A percentile compares a stretch with the other conserved stretches of the same genome.
phyloP scores from a whole-genome alignment of 345 rosid genomes.

The Hypericum androsaemum region DNA sequence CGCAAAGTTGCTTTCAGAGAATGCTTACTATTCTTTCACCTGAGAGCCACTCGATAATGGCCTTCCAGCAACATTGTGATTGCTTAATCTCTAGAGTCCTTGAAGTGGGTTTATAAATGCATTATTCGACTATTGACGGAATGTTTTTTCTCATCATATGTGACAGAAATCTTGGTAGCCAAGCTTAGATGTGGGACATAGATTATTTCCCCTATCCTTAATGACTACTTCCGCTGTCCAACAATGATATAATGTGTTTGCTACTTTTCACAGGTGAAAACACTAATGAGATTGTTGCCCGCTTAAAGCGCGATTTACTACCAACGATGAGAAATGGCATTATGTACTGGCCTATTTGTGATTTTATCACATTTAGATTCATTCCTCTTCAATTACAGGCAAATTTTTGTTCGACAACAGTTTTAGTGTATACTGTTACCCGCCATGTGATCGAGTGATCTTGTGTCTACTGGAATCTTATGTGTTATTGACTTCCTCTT shows the following conservation, averaged over 20 bases:
- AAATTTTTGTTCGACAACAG: slow-evolving; percentile 1
- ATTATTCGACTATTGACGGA: no score
- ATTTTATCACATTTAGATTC: slow-evolving; percentile 76
- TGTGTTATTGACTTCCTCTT: slow-evolving; percentile 4
- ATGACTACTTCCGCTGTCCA: not conserved
- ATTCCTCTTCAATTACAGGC: slow-evolving; percentile 87
- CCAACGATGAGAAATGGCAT: slow-evolving; percentile 61
- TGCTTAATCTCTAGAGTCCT: no score
- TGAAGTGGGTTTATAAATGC: no score
- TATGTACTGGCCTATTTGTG: slow-evolving; percentile 88
- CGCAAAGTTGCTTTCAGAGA: not conserved
- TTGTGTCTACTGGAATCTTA: not conserved
- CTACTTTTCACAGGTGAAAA: slow-evolving; percentile 51
- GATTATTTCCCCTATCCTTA: no score
- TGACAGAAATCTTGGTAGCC: no score
- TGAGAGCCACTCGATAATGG: no score
- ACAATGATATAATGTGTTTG: not conserved
- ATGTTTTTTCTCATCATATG: no score
- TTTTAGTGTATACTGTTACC: not conserved
- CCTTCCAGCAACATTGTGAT: no score
- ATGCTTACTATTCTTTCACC: no score
- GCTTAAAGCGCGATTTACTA: slow-evolving; percentile 64
- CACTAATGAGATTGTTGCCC: slow-evolving; percentile 41
- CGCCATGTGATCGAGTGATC: not conserved
- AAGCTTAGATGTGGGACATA: no score